Evolutionary conservation across 768 basidiomycete genomes (phyloP).

Genomic region (Cantharellus anzutake): DNA sequence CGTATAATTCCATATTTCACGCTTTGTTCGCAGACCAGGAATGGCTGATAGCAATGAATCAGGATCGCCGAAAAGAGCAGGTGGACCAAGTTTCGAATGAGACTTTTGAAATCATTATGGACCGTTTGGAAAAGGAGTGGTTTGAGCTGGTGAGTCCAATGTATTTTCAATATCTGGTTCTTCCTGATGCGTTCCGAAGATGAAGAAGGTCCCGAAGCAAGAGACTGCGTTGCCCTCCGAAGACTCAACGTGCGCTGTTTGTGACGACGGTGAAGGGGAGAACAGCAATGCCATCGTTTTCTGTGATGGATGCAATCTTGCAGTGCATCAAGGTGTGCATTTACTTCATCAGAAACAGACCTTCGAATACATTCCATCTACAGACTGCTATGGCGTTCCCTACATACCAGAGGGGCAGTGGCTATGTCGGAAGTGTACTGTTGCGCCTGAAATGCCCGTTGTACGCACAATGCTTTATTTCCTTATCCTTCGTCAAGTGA

Average conservation of each 20-base stretch:
- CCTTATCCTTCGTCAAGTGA: background rate
- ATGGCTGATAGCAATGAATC: conserved; percentile 79
- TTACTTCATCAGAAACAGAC: background rate
- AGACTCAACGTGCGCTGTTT: conserved; percentile 91
- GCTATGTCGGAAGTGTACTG: conserved; percentile 96
- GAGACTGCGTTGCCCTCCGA: conserved; percentile 78
- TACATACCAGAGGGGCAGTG: conserved; percentile 99
- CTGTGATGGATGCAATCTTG: conserved; percentile 96
- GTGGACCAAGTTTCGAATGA: conserved; percentile 60
- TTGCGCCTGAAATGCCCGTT: conserved; percentile 91
- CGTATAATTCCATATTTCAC: background rate
- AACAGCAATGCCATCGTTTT: conserved; percentile 98
- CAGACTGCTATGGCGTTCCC: conserved; percentile 97
- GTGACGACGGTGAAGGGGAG: conserved; percentile 96
- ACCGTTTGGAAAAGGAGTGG: conserved; percentile 97
- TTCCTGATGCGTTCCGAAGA: conserved; percentile 25
- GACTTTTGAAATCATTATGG: conserved; percentile 90
- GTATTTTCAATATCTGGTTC: background rate
- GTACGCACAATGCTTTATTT: conserved; percentile 27
- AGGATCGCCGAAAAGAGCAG: conserved; percentile 60
- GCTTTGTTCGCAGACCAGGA: conserved; percentile 47
- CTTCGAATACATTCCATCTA: background rate
- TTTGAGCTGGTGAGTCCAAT: conserved; percentile 57
- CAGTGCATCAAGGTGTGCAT: conserved; percentile 84
- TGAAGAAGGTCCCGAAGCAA: conserved; percentile 82